Evolutionary conservation across 2,329 filamentous ascomycete genomes (phyloP), one percentile per base, ranked within the genome.

Genomic region (Achaetomium macrosporum): DNA sequence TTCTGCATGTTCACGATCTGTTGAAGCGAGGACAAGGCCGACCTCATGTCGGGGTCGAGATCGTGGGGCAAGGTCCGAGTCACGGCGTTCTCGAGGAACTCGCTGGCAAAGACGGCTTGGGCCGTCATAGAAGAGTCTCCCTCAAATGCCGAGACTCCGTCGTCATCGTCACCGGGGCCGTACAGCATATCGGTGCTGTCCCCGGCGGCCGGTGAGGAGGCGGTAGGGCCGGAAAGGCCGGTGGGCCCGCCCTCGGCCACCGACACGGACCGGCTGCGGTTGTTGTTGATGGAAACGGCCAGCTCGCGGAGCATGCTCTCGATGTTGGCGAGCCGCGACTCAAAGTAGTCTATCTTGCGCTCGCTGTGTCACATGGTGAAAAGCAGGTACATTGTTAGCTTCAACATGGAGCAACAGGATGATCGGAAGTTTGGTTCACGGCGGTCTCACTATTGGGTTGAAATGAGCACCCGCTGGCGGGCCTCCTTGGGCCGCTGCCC

Each of bases 381-480:
- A 2, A 16, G 12, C 19, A 31, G 20, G 31, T 31, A 17, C 15
- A 9, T 19, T 4, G 15, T 20, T 11, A 19, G 13, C 20, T 13
- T 17, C 19, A 13, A 30, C 13, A n/a, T n/a, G n/a, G n/a, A n/a
- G n/a, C n/a, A n/a, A 30, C 20, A 25, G n/a, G 20, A 5, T 11
- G 16, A 11, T 6, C 6, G 5, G 36, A 1, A 19, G 8, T 12
- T 10, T 13, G 8, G 40, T 42, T 42, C 12, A 13, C 11, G 35
- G 47, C 9, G 19, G 19, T 69, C 76, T 59, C 66, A 82, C 78
- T 82, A 82, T 73, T 82, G 78, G 41, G 77, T 78, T 2, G 79
- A 81, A 54, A 82, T 82, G 57, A 82, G 69, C 37, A 82, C 78
- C 48, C 79, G 70, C 60, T 81, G 78, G 39, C 78, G 71, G 42